Conservation (phyloP, 345 rosid species). For the Rhodomyrtus tomentosa region DNA sequence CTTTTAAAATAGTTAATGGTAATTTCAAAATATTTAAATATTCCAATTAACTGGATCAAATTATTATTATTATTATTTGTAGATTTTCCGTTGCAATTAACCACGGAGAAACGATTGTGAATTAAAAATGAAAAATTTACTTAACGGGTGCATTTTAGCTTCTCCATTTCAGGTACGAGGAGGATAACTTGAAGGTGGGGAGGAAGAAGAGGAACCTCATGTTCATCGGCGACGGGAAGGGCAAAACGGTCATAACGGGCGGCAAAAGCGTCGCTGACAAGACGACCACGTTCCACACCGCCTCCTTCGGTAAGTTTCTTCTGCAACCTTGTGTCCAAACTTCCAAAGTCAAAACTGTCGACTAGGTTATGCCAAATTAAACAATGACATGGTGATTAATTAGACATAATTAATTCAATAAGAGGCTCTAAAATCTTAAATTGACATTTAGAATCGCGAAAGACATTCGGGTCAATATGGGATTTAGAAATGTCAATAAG, state of each 20-base stretch:
- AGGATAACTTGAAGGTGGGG: conserved; percentile 66
- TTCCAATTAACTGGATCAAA: background rate
- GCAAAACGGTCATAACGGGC: conserved; percentile 59
- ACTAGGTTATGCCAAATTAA: background rate
- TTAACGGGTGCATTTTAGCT: too few relatives aligned
- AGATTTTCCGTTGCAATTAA: background rate
- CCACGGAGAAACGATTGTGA: background rate
- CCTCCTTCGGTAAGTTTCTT: conserved; percentile 58
- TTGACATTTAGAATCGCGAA: background rate
- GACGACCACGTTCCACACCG: conserved; percentile 87
- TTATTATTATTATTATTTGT: background rate
- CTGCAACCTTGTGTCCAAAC: background rate
- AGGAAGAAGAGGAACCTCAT: conserved; percentile 78
- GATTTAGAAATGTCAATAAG: background rate
- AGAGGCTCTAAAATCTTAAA: background rate
- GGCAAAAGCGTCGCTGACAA: conserved; percentile 45
- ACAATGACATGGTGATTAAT: too few relatives aligned
- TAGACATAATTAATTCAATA: background rate
- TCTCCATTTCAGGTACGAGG: conserved; percentile 54
- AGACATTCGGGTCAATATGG: background rate
- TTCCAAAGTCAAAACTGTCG: background rate
- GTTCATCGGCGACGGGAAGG: conserved; percentile 94
- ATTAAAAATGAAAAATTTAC: background rate
- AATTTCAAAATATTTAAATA: background rate
- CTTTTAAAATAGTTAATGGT: background rate